phyloP scores from a whole-genome alignment of 164 flowering plant genomes.

The Kingdonia uniflora region DNA sequence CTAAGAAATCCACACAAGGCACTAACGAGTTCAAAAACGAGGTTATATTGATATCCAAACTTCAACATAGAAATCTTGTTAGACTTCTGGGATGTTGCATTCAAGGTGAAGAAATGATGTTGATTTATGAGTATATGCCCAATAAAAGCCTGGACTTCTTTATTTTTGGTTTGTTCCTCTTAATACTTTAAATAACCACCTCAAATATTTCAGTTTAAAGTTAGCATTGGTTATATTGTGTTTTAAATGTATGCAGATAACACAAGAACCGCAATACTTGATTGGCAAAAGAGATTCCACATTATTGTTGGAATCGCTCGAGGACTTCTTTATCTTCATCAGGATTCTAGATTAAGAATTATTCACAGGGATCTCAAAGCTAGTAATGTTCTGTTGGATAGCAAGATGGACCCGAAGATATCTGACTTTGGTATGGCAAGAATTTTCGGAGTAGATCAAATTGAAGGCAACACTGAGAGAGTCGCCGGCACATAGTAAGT shows the following conservation, averaged over 20 bases:
- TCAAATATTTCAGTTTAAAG: neutral
- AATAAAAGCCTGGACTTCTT: conserved; percentile 23
- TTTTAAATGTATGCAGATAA: conserved; percentile 9
- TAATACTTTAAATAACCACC: neutral
- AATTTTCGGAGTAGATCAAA: conserved; percentile 16
- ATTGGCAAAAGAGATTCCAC: conserved; percentile 15
- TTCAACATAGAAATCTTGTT: conserved; percentile 25
- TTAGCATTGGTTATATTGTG: neutral
- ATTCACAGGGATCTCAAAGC: conserved; percentile 29
- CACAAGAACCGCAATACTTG: neutral
- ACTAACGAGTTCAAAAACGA: conserved; percentile 23
- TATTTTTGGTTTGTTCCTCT: conserved; percentile 15
- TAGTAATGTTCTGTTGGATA: conserved; percentile 20
- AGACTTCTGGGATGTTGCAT: conserved; percentile 16
- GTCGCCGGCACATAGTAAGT: conserved; percentile 19
- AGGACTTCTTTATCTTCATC: conserved; percentile 25
- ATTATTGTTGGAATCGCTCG: conserved; percentile 22
- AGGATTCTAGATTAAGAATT: conserved; percentile 23
- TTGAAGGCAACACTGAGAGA: conserved; percentile 13
- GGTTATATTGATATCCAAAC: conserved; percentile 16
- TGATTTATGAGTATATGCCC: too few species aligned
- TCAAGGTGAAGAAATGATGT: conserved; percentile 18
- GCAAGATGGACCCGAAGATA: conserved; percentile 19
- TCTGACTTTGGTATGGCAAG: conserved; percentile 33
- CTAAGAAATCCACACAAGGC: conserved; percentile 19